Conservation (phyloP, 768 basidiomycete species). For the Porpolomopsis calyptriformis region DNA sequence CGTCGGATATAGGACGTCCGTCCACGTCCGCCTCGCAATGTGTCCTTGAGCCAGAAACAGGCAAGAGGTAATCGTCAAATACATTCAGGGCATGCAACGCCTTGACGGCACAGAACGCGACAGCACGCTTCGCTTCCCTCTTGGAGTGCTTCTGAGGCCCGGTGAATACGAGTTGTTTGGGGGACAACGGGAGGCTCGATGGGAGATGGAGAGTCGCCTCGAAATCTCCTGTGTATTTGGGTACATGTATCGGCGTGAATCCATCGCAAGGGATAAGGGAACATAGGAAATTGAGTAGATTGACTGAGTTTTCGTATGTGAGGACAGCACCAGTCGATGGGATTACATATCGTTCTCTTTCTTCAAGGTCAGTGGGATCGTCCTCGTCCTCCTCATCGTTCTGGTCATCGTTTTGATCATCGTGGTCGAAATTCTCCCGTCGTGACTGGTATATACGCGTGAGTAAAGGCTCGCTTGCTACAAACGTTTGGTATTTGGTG, state of each 20-base stretch:
- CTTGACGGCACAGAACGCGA: constrained; percentile 69
- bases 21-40: constrained; percentile 45
- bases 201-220: constrained; percentile 53
- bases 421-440: constrained; percentile 28
- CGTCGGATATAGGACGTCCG: constrained; percentile 31
- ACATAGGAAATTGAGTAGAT: constrained; percentile 66
- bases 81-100: constrained; percentile 58
- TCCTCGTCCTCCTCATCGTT: constrained; percentile 36
- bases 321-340: constrained; percentile 65
- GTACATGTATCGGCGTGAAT: constrained; percentile 51
- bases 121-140: constrained; percentile 74
- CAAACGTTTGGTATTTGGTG: constrained; percentile 47
- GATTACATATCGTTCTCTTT: constrained; percentile 67
- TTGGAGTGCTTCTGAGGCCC: constrained; percentile 60
- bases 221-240: constrained; percentile 42
- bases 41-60: constrained; percentile 43
- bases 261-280: constrained; percentile 62
- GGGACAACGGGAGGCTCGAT: constrained; percentile 48
- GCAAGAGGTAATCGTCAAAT: constrained; percentile 75
- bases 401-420: constrained; percentile 27
- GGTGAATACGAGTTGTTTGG: constrained; percentile 40
- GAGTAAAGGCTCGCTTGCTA: constrained; percentile 53
- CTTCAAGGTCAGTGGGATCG: constrained; percentile 33
- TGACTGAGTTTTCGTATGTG: constrained; percentile 67
- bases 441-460: constrained; percentile 51